Evolutionary conservation across 2,329 filamentous ascomycete genomes (phyloP).

Genomic region (Colletotrichum filicis): DNA sequence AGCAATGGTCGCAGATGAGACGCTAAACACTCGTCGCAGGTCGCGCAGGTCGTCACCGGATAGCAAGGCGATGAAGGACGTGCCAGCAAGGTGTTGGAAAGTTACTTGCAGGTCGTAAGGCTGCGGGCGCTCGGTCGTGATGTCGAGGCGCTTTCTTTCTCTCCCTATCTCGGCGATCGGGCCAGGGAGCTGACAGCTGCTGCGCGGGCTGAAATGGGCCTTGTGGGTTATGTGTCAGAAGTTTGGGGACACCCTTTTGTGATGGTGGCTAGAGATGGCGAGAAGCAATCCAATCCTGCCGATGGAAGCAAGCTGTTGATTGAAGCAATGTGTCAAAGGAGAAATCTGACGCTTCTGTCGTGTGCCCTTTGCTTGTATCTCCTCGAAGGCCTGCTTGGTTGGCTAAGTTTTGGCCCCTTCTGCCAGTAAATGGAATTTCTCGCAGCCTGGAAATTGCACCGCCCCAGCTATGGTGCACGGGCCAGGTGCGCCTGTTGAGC

Average conservation of each 20-base stretch:
- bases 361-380: constrained; percentile 32
- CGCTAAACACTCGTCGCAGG: constrained; percentile 8
- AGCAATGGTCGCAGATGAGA: constrained; percentile 25
- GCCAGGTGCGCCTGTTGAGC: constrained; percentile 10
- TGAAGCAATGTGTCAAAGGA: constrained; percentile 6
- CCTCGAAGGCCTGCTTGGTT: constrained; percentile 28
- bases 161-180: constrained; percentile 34
- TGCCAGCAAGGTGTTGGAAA: neutral
- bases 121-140: constrained; percentile 23
- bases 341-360: constrained; percentile 19
- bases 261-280: constrained; percentile 5
- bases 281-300: constrained; percentile 19
- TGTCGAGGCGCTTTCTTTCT: constrained; percentile 26
- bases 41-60: constrained; percentile 12
- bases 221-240: constrained; percentile 10
- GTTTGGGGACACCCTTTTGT: constrained; percentile 4
- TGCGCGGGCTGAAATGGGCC: constrained; percentile 1
- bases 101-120: constrained; percentile 6
- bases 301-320: constrained; percentile 14
- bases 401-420: constrained; percentile 26
- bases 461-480: constrained; percentile 28
- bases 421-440: constrained; percentile 33
- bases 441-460: constrained; percentile 33
- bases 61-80: neutral
- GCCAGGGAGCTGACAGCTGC: constrained; percentile 26